Percentiles rank a stretch among this genome's conserved stretches.
phyloP scores from a whole-genome alignment of 2,329 filamentous ascomycete species.

The Diaporthe longicolla region DNA sequence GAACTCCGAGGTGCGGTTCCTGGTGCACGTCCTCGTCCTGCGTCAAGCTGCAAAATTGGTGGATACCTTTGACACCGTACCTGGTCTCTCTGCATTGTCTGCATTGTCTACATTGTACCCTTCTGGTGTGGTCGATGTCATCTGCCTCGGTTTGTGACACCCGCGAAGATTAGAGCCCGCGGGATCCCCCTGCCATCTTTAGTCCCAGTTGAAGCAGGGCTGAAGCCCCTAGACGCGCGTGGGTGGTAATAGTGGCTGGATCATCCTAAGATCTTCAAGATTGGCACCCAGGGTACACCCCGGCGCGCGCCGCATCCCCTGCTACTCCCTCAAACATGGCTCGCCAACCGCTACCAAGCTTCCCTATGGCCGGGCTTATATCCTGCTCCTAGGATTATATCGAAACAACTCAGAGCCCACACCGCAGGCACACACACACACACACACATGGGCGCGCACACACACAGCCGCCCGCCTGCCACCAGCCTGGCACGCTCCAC shows the following conservation, averaged over 20 bases:
- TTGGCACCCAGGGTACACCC: slow-evolving; percentile 17
- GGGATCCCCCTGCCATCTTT: background rate
- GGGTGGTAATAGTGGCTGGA: slow-evolving; percentile 18
- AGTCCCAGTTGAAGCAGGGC: slow-evolving; percentile 13
- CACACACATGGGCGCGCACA: background rate
- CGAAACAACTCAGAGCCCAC: slow-evolving; percentile 26
- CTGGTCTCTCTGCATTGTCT: background rate
- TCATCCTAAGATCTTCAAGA: slow-evolving; percentile 24
- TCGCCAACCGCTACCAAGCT: slow-evolving; percentile 24
- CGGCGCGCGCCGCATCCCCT: slow-evolving; percentile 13
- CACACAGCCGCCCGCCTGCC: slow-evolving; percentile 21
- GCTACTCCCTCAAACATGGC: slow-evolving; percentile 26
- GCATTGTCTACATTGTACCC: background rate
- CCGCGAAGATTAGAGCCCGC: slow-evolving; percentile 8
- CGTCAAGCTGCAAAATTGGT: slow-evolving; percentile 7
- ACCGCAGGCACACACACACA: background rate
- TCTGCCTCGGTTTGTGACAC: slow-evolving; percentile 21
- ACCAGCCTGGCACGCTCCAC: slow-evolving; percentile 30
- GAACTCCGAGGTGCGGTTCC: slow-evolving; percentile 28
- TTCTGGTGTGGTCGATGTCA: background rate
- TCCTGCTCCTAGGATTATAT: slow-evolving; percentile 18
- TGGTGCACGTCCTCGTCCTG: slow-evolving; percentile 23
- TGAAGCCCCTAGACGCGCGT: slow-evolving; percentile 2
- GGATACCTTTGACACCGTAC: background rate
- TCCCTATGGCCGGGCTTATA: slow-evolving; percentile 26